Evolutionary conservation across 257 asterid species (phyloP), one percentile per base, ranked within the genome.

Genomic region (Lycium barbarum): DNA sequence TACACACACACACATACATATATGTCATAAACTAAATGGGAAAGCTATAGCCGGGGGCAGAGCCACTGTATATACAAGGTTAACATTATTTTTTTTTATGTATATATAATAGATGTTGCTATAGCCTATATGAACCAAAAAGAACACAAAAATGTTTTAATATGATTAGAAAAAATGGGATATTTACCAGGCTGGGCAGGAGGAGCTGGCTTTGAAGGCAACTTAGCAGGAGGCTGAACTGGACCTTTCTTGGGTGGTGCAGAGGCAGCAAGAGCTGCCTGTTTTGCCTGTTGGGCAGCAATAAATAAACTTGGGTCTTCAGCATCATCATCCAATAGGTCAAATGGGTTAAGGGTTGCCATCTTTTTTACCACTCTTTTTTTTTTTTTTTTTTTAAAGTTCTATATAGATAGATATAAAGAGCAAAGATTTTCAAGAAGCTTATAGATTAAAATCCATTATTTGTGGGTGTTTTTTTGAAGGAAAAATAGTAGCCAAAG

Each of bases 301-400:
- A 93, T 83, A 54, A 92, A 88, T 89, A 84, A 91, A 47, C 81
- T 86, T 57, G 89, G 91, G 87, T 91, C 97, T 49, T 91, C 97
- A 13, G 88, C 97, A 78, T 93, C 96, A 22, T 93, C 97, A 18
- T 86, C 94, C 86, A 93, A 86, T 51, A 93, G 90, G 66, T 81
- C 93, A 82, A 92, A 93, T 2, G 97, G 97, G 79, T 93, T 93
- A 76, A 85, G 8, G 33, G 91, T 85, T 7, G 95, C 92, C 95
- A 92, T 93, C 83, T 61, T 33, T 47, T 54, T 33, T 4, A 26
- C 33, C 45, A 26, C 14, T 8, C 13, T 36, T 26, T 68, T 36
- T 58, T 0, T 26, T 26, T 26, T 26, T 26, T 51, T 14, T 17
- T 35, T 17, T 4, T n/a, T 6, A 6, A 45, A 82, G 54, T 22